Conservation (phyloP, 2,329 filamentous ascomycete genomes). For the Phialocephala subalpina region DNA sequence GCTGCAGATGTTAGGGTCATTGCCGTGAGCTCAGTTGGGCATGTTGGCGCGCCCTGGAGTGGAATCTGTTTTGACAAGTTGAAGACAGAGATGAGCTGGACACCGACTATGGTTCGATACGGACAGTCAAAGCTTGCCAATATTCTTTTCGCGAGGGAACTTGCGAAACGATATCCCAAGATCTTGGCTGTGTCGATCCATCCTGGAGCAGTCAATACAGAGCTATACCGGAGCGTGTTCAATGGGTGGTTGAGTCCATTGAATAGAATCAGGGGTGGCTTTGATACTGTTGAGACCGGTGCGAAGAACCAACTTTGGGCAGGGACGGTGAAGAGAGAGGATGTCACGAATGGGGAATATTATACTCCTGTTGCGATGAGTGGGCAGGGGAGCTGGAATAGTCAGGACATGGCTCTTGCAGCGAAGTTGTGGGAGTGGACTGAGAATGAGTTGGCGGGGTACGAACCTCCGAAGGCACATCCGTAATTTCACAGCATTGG, state of each 20-base stretch:
- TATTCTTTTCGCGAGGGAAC: conserved; percentile 15
- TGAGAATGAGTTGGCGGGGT: conserved; percentile 35
- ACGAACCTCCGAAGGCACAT: conserved; percentile 4
- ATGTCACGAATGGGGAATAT: conserved; percentile 46
- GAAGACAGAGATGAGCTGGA: conserved; percentile 34
- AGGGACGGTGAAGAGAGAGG: conserved; percentile 17
- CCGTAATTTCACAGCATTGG: conserved; percentile 1
- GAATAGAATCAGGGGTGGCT: conserved; percentile 16
- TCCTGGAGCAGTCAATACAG: conserved; percentile 32
- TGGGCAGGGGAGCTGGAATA: conserved; percentile 28
- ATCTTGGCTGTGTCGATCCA: conserved; percentile 27
- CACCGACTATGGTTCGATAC: conserved; percentile 27
- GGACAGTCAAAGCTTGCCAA: conserved; percentile 35
- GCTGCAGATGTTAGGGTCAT: conserved; percentile 35
- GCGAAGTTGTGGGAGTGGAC: conserved; percentile 30
- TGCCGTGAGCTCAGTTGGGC: conserved; percentile 27
- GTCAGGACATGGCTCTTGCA: conserved; percentile 25
- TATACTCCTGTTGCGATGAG: conserved; percentile 49
- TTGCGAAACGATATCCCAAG: conserved; percentile 19
- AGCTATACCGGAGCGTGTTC: conserved; percentile 17
- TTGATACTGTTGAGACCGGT: conserved; percentile 23
- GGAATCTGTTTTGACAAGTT: conserved; percentile 45
- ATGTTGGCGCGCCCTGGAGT: conserved; percentile 11
- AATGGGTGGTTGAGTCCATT: conserved; percentile 19
- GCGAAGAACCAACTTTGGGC: conserved; percentile 26